Evolutionary conservation across 257 asterid species (phyloP), one percentile per base, ranked within the genome.

Genomic region (Lycium barbarum): DNA sequence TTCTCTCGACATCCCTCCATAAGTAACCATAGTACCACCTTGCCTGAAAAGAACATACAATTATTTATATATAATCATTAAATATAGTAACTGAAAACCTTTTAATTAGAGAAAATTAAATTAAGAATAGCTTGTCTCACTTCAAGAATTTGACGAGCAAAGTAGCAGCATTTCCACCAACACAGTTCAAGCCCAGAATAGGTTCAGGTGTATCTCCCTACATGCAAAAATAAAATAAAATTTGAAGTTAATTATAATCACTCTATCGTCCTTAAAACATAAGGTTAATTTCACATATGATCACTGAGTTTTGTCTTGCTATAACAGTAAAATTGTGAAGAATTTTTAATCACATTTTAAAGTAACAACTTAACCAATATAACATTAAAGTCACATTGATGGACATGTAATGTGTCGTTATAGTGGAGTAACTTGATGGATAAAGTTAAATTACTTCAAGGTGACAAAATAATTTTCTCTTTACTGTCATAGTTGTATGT

Each of bases 1-100:
- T 74, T 90, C 91, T 92, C 91, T 96, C 20, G 99, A 96, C 98
- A 96, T 96, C 81, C 99, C 98, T 53, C 99, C 99, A 83, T 96
- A 96, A 36, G 99, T 94, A 79, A 94, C 98, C 99, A 96, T 93
- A 61, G 94, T 94, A 68, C 99, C 97, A 80, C 98, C 91, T 54
- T 90, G 88, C 89, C 99, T 95, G 90, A 55, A 85, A 86, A 61
- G 7, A 74, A 49, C 68, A 72, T 38, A 66, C 68, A n/a, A 7
- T 72, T 70, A 12, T 54, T 65, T 35, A 14, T 22, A 20, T 73
- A 20, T 45, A 47, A 47, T 55, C 40, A 66, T 17, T 18, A 13
- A 33, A 53, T 9, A 1, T 14, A 40, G 5, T 26, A 65, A 62
- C 14, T n/a, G 6, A 84, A 87, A 51, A 68, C 51, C 65, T n/a